Conservation (phyloP, 805 yeast species). For the Candida ortonii region DNA sequence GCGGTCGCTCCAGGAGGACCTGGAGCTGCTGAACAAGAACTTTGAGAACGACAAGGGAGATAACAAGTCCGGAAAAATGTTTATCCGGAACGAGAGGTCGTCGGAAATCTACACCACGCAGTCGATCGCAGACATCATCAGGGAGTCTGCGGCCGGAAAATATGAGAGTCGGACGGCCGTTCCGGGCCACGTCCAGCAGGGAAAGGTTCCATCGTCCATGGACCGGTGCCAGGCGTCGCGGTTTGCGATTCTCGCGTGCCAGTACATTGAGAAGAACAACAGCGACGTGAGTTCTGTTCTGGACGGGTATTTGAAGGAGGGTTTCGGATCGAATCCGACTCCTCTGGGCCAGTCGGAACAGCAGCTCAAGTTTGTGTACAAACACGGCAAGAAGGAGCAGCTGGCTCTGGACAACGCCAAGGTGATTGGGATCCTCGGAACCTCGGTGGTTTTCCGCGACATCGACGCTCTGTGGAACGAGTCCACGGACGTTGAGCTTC, state of each 20-base stretch:
- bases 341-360: constrained; percentile 27
- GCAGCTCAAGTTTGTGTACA: constrained; percentile 50
- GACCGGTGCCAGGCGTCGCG: constrained; percentile 89
- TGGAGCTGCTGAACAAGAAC: constrained; percentile 61
- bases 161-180: constrained; percentile 93
- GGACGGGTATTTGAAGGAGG: constrained; percentile 16
- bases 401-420: constrained; percentile 48
- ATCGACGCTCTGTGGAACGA: constrained; percentile 54
- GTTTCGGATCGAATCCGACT: constrained; percentile 23
- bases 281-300: constrained; percentile 13
- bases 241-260: constrained; percentile 84
- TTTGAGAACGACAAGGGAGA: constrained; percentile 76
- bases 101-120: constrained; percentile 80
- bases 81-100: constrained; percentile 81
- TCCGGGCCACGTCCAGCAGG: constrained; percentile 98
- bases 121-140: constrained; percentile 77
- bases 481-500: constrained; percentile 56
- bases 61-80: constrained; percentile 78
- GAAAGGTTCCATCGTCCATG: constrained; percentile 91
- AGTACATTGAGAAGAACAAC: constrained; percentile 68
- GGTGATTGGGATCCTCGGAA: constrained; percentile 71
- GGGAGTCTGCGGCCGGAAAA: constrained; percentile 61
- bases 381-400: constrained; percentile 44
- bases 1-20: constrained; percentile 70
- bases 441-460: constrained; percentile 55